Percentiles rank a stretch among this genome's conserved stretches.
Conservation (phyloP, 192 early-diverging fungal genomes). For the Glomus cerebriforme region DNA sequence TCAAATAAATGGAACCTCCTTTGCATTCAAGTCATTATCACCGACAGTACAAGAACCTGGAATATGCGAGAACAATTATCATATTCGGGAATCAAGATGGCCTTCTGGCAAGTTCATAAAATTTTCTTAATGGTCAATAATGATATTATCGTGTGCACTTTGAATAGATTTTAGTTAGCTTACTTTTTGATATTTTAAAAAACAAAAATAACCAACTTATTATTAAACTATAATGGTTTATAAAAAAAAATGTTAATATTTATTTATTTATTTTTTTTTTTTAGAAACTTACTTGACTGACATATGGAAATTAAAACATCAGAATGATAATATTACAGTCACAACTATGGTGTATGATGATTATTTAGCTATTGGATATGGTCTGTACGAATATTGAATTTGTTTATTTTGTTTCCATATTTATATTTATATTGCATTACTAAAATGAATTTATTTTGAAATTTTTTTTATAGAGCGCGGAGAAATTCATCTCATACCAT, state of each 20-base stretch:
- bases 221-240: too few relatives aligned
- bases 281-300: constrained; percentile 35
- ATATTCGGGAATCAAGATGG: constrained; percentile 12
- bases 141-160: too few relatives aligned
- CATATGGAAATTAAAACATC: constrained; percentile 39
- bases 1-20: not conserved
- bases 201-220: too few relatives aligned
- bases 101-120: not conserved
- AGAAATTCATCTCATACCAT: constrained; percentile 54
- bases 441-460: not conserved
- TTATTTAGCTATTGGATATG: constrained; percentile 66
- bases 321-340: constrained; percentile 41
- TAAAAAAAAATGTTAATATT: too few relatives aligned
- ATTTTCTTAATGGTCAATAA: too few relatives aligned
- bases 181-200: not conserved
- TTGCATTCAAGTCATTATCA: constrained; percentile 20
- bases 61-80: not conserved
- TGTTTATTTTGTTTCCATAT: not conserved
- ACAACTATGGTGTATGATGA: constrained; percentile 55
- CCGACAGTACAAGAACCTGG: not conserved
- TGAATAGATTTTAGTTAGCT: not conserved
- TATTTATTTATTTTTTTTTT: not conserved
- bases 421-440: not conserved
- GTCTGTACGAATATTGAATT: constrained; percentile 42
- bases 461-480: constrained; percentile 57